Base-by-base conservation (phyloP, 2,329 filamentous ascomycete species). In the Tricladium varicosporioides region DNA sequence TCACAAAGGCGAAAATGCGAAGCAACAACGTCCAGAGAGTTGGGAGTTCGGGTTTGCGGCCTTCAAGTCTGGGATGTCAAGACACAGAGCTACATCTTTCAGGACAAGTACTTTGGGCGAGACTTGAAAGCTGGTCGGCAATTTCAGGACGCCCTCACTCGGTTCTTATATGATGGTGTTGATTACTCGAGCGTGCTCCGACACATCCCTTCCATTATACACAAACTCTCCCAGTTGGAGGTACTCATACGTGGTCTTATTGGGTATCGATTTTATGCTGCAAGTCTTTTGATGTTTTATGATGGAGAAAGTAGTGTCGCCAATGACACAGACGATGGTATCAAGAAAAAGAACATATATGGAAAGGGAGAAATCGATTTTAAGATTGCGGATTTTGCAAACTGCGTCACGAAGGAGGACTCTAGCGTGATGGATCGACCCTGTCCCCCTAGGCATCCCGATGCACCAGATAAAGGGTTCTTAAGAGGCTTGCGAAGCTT, bases 341-440 rank as follows among this genome's bases (percentile, higher is more conserved):
- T 76, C 15, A 69, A 67, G 11, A 71, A 72, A 54, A 75, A 70
- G 47, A 78, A 81, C 48, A 52, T 66, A 58, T 62, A 50, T 11
- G 61, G 54, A 10, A 54, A 60, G 58, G 76, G 78, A 48, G 81
- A 86, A 63, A 92, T 96, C 69, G 90, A 96, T 72, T 86, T 99
- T 75, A 97, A 97, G 74, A 95, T 99, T 72, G 93, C 96, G 56
- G 94, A 99, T 73, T 99, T 99, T 76, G 94, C 94, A 62, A 99
- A 99, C 71, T 97, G 93, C 69, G 87, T 97, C 36, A 97, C 92
- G 1, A 89, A 91, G 3, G 88, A 94, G 63, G 92, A 96, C 67
- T 74, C 85, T 58, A 74, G 78, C 1, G 75, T 78, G 15, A 74
- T 76, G 51, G 78, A 80, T 60, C 80, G 80, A 66, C 76, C 81